These are phyloP conservation scores for Clonostachys sp. DNA, from an alignment of 2,329 filamentous ascomycete species.

Conservation along the genomic window DNA sequence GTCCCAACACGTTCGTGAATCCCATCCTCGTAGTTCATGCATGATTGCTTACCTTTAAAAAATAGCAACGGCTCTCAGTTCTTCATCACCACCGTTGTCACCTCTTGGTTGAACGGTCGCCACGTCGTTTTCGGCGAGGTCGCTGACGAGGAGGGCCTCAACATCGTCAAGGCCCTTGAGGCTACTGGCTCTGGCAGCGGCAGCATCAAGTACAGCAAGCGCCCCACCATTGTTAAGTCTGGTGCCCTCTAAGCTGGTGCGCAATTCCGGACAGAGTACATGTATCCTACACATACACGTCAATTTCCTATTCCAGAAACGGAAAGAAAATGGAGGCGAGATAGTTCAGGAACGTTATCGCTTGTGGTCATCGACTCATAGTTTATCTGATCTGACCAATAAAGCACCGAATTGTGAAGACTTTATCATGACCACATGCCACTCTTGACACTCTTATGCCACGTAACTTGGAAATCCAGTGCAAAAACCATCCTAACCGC, in stretches of 20 bases:
- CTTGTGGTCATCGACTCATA: too few relatives aligned
- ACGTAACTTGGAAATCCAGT: too few relatives aligned
- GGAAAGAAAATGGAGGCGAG: too few relatives aligned
- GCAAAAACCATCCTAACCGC: too few relatives aligned
- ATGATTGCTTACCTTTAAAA: not conserved
- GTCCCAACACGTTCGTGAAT: constrained; percentile 71
- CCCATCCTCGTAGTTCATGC: not conserved
- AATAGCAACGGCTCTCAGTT: constrained; percentile 95
- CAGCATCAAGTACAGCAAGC: constrained; percentile 48
- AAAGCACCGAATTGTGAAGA: too few relatives aligned
- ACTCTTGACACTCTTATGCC: too few relatives aligned
- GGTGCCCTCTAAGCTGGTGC: constrained; percentile 39
- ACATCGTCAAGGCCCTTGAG: constrained; percentile 58
- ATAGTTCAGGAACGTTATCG: too few relatives aligned
- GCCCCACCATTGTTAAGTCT: constrained; percentile 52
- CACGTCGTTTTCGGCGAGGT: constrained; percentile 86
- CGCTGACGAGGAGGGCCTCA: constrained; percentile 39
- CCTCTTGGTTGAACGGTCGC: constrained; percentile 77
- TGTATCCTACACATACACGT: too few relatives aligned
- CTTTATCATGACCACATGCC: too few relatives aligned
- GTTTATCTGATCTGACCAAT: too few relatives aligned
- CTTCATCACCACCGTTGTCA: constrained; percentile 92
- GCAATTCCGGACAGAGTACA: not conserved
- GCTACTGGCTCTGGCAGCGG: constrained; percentile 52
- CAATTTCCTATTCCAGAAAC: too few relatives aligned